A percentile compares a stretch with the other conserved stretches of the same genome.
Evolutionary conservation across 2,329 filamentous ascomycete species (phyloP).

Genomic region (Trichoderma gracile): DNA sequence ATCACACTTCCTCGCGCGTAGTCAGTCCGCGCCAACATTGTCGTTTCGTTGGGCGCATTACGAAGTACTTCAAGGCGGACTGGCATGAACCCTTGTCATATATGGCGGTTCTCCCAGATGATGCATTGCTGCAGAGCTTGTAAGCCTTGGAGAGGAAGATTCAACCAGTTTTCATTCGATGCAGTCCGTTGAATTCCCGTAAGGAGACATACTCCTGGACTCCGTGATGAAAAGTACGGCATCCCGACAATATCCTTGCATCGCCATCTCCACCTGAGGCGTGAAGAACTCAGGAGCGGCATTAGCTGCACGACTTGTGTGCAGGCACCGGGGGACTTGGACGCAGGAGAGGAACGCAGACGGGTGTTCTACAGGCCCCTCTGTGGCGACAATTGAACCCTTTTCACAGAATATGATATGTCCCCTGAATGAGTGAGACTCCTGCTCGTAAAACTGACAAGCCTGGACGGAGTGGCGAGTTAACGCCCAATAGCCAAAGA

Average conservation of each 20-base stretch:
- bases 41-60: too few relatives aligned
- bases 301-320: not conserved
- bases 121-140: too few relatives aligned
- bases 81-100: too few relatives aligned
- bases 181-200: not conserved
- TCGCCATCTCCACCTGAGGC: not conserved
- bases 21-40: too few relatives aligned
- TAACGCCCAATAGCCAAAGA: not conserved
- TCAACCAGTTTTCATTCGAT: too few relatives aligned
- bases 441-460: not conserved
- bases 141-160: too few relatives aligned
- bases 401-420: not conserved
- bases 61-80: too few relatives aligned
- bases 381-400: not conserved
- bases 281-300: not conserved
- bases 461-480: not conserved
- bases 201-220: not conserved
- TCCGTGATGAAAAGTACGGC: conserved; percentile 1
- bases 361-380: not conserved
- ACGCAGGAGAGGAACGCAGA: not conserved
- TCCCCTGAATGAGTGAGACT: not conserved
- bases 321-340: not conserved
- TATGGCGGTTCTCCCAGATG: too few relatives aligned
- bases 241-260: not conserved
- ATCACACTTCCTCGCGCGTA: too few relatives aligned